Evolutionary conservation across 73 alveolate genomes (phyloP), one percentile per base, ranked within the genome.

Genomic region (Symbiodinium natans): DNA sequence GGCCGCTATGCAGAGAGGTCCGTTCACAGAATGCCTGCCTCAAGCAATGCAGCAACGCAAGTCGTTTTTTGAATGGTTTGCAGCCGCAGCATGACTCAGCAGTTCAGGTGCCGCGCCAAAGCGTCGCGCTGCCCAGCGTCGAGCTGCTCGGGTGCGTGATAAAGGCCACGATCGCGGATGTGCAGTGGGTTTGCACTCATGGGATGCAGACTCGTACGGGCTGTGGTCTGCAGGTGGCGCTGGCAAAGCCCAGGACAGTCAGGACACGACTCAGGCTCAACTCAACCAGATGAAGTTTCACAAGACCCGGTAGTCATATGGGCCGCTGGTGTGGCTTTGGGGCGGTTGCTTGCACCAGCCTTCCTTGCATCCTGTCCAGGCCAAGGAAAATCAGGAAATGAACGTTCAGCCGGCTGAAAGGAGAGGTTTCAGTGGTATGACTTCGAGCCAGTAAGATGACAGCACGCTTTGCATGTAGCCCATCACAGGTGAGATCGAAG

Each of bases 91-190:
- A n/a, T n/a, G n/a, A n/a, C n/a, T n/a, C n/a, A n/a, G n/a, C n/a
- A n/a, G n/a, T n/a, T n/a, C n/a, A 63, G 77, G 77, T 27, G 77
- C 77, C 36, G 77, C 77, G 34, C 77, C 77, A 63, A 63, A 63
- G 77, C 77, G 77, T 63, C 34, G 77, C 77, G 77, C 77, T 63
- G 77, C 77, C 40, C 77, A 63, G 77, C 77, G 77, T 27, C 77
- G 77, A 63, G 77, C 77, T 15, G 31, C 77, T 6, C 77, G 77
- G 31, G 25, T 63, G 34, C 36, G 31, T 15, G 77, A 63, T 15
- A 63, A 10, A 27, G 77, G 77, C 77, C 74, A 27, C 36, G 77
- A 52, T 52, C 1, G 17, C 21, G 68, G 68, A 11, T 52, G 68
- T 27, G n/a, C n/a, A n/a, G n/a, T n/a, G n/a, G 0, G 27, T 52